Conservation (phyloP, 352 stramenopile genomes). For the Pythium pyrilobum region DNA sequence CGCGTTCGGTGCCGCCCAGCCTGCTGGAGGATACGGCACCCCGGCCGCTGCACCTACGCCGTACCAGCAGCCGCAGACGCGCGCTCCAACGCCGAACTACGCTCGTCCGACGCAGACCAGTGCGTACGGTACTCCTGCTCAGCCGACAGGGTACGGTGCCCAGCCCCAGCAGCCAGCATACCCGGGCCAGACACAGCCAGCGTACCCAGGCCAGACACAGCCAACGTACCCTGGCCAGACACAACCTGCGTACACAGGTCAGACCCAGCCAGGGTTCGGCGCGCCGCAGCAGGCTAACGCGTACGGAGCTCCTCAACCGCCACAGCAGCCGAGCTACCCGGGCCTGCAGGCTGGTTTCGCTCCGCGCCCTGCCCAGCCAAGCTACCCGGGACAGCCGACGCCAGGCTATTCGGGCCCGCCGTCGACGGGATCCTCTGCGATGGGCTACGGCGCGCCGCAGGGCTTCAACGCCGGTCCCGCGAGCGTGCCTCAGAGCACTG, state of each 20-base stretch:
- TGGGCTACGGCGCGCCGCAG: constrained; percentile 26
- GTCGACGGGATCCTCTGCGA: constrained; percentile 24
- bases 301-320: constrained; percentile 31
- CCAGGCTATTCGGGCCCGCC: constrained; percentile 44
- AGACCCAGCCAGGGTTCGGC: constrained; percentile 25
- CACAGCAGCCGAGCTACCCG: constrained; percentile 30
- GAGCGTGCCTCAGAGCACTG: constrained; percentile 45
- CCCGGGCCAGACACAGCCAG: constrained; percentile 14
- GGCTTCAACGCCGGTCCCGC: constrained; percentile 21
- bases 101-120: constrained; percentile 15
- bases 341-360: constrained; percentile 24
- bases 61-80: constrained; percentile 27
- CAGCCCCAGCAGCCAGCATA: constrained; percentile 15
- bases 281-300: constrained; percentile 25
- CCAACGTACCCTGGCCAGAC: constrained; percentile 22
- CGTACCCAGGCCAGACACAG: constrained; percentile 30
- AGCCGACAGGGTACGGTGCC: constrained; percentile 12
- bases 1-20: constrained; percentile 3
- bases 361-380: constrained; percentile 10
- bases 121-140: constrained; percentile 8
- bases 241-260: constrained; percentile 19
- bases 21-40: constrained; percentile 28
- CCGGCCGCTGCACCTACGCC: constrained; percentile 18
- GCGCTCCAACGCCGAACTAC: constrained; percentile 35
- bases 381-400: constrained; percentile 36